Base-by-base conservation (phyloP, 2,329 filamentous ascomycete species). In the Stachybotrys chlorohalonatus region DNA sequence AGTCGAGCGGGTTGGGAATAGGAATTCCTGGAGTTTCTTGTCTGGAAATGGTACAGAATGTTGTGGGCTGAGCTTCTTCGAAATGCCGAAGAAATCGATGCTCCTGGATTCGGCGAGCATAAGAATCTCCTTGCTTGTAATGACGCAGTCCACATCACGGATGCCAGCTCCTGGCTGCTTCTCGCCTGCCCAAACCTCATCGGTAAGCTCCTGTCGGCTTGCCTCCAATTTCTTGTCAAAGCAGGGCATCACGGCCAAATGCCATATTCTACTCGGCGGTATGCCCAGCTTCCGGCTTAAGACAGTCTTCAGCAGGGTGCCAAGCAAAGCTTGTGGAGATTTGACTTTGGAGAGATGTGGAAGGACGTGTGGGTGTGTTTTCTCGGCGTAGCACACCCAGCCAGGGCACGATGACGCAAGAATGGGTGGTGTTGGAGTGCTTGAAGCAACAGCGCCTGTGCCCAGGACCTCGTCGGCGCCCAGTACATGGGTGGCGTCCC, bases 181-280 rank as follows among this genome's bases (percentile, higher is more conserved):
- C 53, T 73, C 73, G 47, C 70, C 75, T 53, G 70, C 75, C 92
- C 92, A 96, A 15, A 83, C 82, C 7, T 80, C 74, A 66, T 93
- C 88, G 1, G 92, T 97, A 46, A 99, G 81, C 70, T 99, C 94
- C 69, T 91, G 87, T 53, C 94, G 85, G 62, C 91, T 95, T 7
- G 94, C 94, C 73, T 99, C 94, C 31, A 99, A 81, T 71, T 99
- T 99, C 77, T 99, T 99, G 70, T 99, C 94, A 69, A 99, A 97
- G 70, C 94, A 99, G 17, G 94, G 94, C 94, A 99, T 99, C 49
- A 99, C 80, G 11, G 93, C 90, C 53, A 97, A 72, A 70, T 97
- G 93, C 90, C 93, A 99, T 67, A 99, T 91, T 61, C 85, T 83
- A 58, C 86, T 84, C 0, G 91, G 87, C 1, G 86, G 71, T 51